Base-by-base conservation (phyloP, 805 yeast genomes). In the Metschnikowia borealis region DNA sequence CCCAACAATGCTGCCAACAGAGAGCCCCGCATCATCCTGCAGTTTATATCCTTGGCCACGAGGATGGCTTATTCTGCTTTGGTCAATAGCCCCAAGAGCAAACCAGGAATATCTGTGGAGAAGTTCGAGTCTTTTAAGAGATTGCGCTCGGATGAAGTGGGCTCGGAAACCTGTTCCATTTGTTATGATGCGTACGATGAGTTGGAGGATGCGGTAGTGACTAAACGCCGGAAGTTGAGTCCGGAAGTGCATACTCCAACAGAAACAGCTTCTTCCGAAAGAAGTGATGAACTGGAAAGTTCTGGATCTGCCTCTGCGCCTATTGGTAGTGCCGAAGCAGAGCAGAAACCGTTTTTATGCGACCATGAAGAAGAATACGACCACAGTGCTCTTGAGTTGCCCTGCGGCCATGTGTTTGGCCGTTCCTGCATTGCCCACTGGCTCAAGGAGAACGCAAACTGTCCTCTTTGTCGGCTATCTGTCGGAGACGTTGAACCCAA, bases 391-490 rank as follows among this genome's bases (percentile, higher is more conserved):
- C 74, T 87, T 1, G 71, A 78, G 51, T 74, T 92, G 78, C 94
- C 96, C 0, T 92, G 99, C 66, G 82, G 82, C 7, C 99, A 92
- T 62, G 63, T 83, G 0, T 92, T 94, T 72, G 98, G 99, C 6
- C 77, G 83, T 54, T 78, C 81, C n/a, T 92, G 99, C 70, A 71
- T 90, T 21, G 79, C 75, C 51, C 88, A 85, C 58, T 92, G 99
- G 99, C 78, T 92, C 46, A 79, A 77, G 53, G 70, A 79, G 21
- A 83, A 86, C 59, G 78, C 81, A 31, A 81, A 89, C 2, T 91
- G 98, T 64, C 99, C 99, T 0, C 68, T 92, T 43, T 92, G 99
- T 64, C 81, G 98, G 51, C 73, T 73, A 15, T 70, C 55, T 4
- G 56, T 55, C 17, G 57, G 52, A 1, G 59, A 55, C 11, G 29